Percentiles rank a stretch among this genome's conserved stretches.
Conservation (phyloP, 805 yeast species). For the Kazachstania kunashirensis region DNA sequence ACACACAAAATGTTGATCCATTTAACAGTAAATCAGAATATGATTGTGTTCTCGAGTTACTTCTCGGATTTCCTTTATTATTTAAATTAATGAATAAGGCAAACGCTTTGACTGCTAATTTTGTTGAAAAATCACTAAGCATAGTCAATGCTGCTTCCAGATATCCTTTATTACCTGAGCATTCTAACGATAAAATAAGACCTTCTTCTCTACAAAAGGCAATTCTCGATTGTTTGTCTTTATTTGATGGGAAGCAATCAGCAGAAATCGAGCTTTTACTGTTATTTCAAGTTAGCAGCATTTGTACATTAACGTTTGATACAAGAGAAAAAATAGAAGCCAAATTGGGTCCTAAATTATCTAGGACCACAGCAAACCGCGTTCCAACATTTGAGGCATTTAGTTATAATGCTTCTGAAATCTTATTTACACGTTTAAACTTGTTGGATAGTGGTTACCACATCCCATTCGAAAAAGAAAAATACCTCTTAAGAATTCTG, state of each 20-base stretch:
- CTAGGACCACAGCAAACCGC: slow-evolving; percentile 28
- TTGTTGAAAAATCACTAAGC: slow-evolving; percentile 43
- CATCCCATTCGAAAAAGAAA: slow-evolving; percentile 34
- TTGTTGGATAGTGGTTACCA: not conserved
- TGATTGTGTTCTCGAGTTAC: slow-evolving; percentile 48
- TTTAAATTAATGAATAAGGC: slow-evolving; percentile 30
- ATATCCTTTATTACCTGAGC: slow-evolving; percentile 62
- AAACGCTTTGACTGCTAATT: slow-evolving; percentile 27
- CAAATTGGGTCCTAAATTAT: slow-evolving; percentile 37
- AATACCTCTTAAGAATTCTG: slow-evolving; percentile 37
- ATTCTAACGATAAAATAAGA: slow-evolving; percentile 42
- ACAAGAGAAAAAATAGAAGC: slow-evolving; percentile 47
- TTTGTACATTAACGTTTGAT: slow-evolving; percentile 51
- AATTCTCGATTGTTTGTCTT: slow-evolving; percentile 41
- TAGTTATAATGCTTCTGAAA: slow-evolving; percentile 38
- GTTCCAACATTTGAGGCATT: slow-evolving; percentile 59
- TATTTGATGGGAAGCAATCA: slow-evolving; percentile 24
- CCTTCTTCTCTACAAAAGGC: slow-evolving; percentile 57
- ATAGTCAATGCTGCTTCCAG: slow-evolving; percentile 56
- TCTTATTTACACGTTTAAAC: slow-evolving; percentile 34
- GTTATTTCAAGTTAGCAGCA: slow-evolving; percentile 44
- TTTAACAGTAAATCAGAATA: slow-evolving; percentile 36
- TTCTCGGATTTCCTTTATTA: slow-evolving; percentile 44
- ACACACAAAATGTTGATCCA: slow-evolving; percentile 25
- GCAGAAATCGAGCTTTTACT: slow-evolving; percentile 36